Conservation (phyloP, 768 basidiomycete species). For the Boletus reticulatus region DNA sequence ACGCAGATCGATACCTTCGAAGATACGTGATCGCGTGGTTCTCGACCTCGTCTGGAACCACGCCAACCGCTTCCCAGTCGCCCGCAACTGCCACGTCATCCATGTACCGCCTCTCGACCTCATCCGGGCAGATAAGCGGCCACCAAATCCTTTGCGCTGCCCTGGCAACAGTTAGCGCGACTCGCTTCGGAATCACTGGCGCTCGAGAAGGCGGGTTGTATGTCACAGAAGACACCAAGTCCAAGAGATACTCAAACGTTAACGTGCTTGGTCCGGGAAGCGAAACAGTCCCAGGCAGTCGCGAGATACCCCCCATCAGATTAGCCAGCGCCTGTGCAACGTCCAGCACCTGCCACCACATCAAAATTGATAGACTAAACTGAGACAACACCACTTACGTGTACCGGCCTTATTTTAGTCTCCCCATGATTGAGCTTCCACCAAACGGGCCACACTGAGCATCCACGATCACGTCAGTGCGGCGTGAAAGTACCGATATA, state of each 20-base stretch:
- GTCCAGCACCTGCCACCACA: slow-evolving; percentile 69
- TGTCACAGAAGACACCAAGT: slow-evolving; percentile 79
- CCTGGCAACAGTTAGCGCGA: slow-evolving; percentile 64
- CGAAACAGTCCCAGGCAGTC: slow-evolving; percentile 63
- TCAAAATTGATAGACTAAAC: slow-evolving; percentile 19
- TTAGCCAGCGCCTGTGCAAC: slow-evolving; percentile 91
- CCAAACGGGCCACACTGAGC: slow-evolving; percentile 78
- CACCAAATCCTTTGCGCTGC: slow-evolving; percentile 77
- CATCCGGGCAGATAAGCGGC: slow-evolving; percentile 89
- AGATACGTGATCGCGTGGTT: slow-evolving; percentile 86
- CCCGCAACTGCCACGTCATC: slow-evolving; percentile 74
- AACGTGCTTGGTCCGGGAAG: slow-evolving; percentile 89
- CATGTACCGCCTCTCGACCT: slow-evolving; percentile 84
- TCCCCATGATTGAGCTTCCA: slow-evolving; percentile 90
- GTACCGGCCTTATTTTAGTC: slow-evolving; percentile 87
- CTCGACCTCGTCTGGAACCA: slow-evolving; percentile 83
- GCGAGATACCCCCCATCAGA: slow-evolving; percentile 58
- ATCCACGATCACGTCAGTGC: slow-evolving; percentile 8
- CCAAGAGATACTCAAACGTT: slow-evolving; percentile 76
- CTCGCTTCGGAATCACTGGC: slow-evolving; percentile 70
- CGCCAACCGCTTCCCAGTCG: slow-evolving; percentile 81
- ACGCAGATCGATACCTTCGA: slow-evolving; percentile 87
- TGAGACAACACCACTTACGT: slow-evolving; percentile 53
- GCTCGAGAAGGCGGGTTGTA: slow-evolving; percentile 69
- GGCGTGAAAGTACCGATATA: slow-evolving; percentile 4